Base-by-base conservation (phyloP, 345 rosid species). In the Pugionium cornutum region DNA sequence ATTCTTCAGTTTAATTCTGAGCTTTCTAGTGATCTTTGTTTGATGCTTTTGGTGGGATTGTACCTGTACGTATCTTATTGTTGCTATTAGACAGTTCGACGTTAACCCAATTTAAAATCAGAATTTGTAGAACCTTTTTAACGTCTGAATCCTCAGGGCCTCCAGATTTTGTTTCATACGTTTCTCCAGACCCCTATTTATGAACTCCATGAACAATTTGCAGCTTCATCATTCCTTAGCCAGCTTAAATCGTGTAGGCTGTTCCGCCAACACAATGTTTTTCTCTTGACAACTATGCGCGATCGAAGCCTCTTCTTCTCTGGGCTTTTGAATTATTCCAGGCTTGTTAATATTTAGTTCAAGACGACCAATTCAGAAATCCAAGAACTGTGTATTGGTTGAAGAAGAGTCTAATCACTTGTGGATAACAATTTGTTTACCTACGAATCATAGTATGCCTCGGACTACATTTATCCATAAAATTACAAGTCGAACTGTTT, bases 201-300 rank as follows among this genome's bases (percentile, higher is more conserved):
- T 45, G 67, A 94, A 90, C 9, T 82, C 92, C 95, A 94, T 90
- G 51, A 94, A 94, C 97, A 94, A 37, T 74, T 78, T 35, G 88
- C 96, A 6, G 99, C 89, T 80, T 90, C 99, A 2, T 69, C 66
- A 62, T 86, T 83, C 84, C 74, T 79, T 86, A 0, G 87, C 95
- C 75, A 94, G 69, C 62, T 69, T 87, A 29, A 18, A 87, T 76
- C 2, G 87, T 74, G 63, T 76, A 83, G 80, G 77, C 65, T 72
- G 85, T 56, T 55, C 78, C 68, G 56, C 84, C 48, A 35, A 18
- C 18, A 18, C 18, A 18, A 18, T 75, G 47, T 32, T 70, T 58
- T 61, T 70, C 67, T 64, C 45, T 61, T 76, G 81, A 53, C 84
- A 82, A 36, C 83, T 84, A 68, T 83, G 77, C 18, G 48, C 34